These are phyloP conservation scores for Selenicereus undatus DNA, from an alignment of 148 eudicot species.

Conservation along the genomic window DNA sequence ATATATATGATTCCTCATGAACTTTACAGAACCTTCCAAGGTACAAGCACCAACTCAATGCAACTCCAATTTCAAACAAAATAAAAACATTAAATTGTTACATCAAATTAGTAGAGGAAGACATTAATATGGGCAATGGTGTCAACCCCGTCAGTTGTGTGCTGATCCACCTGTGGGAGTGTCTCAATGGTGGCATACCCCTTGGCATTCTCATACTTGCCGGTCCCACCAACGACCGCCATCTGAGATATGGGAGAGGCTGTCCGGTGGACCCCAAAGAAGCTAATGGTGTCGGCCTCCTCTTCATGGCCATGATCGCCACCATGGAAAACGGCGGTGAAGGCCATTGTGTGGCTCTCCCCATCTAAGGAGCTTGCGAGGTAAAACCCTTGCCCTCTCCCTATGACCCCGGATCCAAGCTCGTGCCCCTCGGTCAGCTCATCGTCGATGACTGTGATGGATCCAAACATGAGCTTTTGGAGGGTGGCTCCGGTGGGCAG, in stretches of 20 bases:
- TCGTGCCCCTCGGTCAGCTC: constrained; percentile 86
- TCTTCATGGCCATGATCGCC: constrained; percentile 35
- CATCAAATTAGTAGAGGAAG: constrained; percentile 29
- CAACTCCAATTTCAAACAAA: background rate
- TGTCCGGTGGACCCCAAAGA: constrained; percentile 88
- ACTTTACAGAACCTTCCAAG: too few species aligned
- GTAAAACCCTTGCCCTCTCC: constrained; percentile 79
- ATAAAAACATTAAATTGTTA: background rate
- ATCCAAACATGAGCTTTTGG: constrained; percentile 88
- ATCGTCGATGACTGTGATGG: constrained; percentile 81
- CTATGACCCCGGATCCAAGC: constrained; percentile 68
- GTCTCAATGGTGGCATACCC: constrained; percentile 87
- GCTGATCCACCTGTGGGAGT: constrained; percentile 75
- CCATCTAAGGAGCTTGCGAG: constrained; percentile 84
- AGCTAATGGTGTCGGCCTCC: constrained; percentile 57
- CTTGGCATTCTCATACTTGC: constrained; percentile 75
- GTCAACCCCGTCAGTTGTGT: constrained; percentile 90
- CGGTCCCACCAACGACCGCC: constrained; percentile 83
- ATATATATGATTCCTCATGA: too few species aligned
- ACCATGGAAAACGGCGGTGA: constrained; percentile 66
- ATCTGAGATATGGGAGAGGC: constrained; percentile 70
- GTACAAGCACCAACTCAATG: too few species aligned
- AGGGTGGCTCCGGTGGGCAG: constrained; percentile 73
- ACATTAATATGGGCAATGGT: constrained; percentile 73
- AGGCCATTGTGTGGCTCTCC: constrained; percentile 73